A percentile compares a stretch with the other conserved stretches of the same genome.
phyloP scores from a whole-genome alignment of 768 basidiomycete genomes.

The Tricholoma hemisulphureum region DNA sequence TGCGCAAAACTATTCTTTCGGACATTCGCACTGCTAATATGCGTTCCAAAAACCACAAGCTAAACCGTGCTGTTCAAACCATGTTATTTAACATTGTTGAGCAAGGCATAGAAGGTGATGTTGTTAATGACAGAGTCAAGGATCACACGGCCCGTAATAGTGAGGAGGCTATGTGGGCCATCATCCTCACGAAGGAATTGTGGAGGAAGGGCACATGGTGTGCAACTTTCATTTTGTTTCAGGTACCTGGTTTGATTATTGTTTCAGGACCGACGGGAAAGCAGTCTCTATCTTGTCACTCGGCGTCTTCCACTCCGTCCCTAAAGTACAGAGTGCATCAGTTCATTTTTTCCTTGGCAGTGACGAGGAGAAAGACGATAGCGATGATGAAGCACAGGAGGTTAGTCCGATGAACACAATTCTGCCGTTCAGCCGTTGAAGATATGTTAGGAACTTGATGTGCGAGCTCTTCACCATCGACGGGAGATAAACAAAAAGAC shows the following conservation, averaged over 20 bases:
- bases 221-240: slow-evolving; percentile 14
- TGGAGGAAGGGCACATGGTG: slow-evolving; percentile 94
- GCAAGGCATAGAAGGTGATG: slow-evolving; percentile 80
- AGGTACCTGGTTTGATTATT: background rate
- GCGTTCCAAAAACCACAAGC: slow-evolving; percentile 87
- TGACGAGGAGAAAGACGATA: slow-evolving; percentile 73
- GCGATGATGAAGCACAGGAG: slow-evolving; percentile 69
- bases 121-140: slow-evolving; percentile 83
- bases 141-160: slow-evolving; percentile 46
- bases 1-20: slow-evolving; percentile 89
- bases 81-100: slow-evolving; percentile 97
- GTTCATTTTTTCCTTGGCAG: slow-evolving; percentile 96
- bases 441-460: slow-evolving; percentile 53
- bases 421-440: background rate
- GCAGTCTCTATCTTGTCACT: slow-evolving; percentile 88
- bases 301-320: slow-evolving; percentile 89
- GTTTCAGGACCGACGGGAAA: slow-evolving; percentile 79
- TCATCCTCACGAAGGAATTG: slow-evolving; percentile 88
- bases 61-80: slow-evolving; percentile 93
- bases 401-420: slow-evolving; percentile 21
- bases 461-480: slow-evolving; percentile 77
- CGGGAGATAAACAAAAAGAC: slow-evolving; percentile 95
- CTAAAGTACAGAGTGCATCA: slow-evolving; percentile 93
- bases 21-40: slow-evolving; percentile 91
- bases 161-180: slow-evolving; percentile 97